phyloP scores from a whole-genome alignment of 2,329 filamentous ascomycete species.

The Pseudocercospora macadamiae region DNA sequence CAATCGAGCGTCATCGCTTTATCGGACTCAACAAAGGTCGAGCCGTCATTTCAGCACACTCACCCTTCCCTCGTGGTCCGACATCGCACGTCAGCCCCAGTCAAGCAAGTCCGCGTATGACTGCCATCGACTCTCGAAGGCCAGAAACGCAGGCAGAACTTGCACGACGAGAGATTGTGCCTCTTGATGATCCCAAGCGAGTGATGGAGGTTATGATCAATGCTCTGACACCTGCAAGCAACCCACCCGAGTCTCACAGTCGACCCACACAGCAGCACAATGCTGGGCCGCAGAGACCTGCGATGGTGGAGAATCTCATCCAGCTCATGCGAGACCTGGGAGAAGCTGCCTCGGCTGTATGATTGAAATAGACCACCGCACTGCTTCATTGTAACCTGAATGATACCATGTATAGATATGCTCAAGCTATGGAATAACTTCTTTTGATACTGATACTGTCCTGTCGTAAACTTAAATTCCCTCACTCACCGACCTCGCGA shows the following conservation, averaged over 20 bases:
- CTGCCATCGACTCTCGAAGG: constrained; percentile 11
- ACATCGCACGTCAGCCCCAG: constrained; percentile 10
- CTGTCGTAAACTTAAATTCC: not conserved
- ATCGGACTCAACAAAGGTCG: constrained; percentile 25
- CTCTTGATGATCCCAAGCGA: constrained; percentile 20
- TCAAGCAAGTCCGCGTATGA: constrained; percentile 11
- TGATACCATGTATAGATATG: constrained; percentile 12
- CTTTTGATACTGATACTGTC: not conserved
- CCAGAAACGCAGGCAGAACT: constrained; percentile 16
- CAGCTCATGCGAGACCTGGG: constrained; percentile 28
- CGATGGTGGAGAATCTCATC: constrained; percentile 27
- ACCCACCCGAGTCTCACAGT: constrained; percentile 15
- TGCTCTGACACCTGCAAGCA: constrained; percentile 23
- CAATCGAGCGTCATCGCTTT: constrained; percentile 26
- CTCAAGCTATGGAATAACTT: not conserved
- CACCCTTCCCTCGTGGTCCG: constrained; percentile 16
- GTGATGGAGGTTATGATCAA: constrained; percentile 28
- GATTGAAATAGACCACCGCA: not conserved
- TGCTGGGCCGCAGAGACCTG: constrained; percentile 22
- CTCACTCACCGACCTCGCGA: constrained; percentile 15
- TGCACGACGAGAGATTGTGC: constrained; percentile 16
- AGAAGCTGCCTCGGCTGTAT: constrained; percentile 24
- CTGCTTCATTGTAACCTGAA: not conserved
- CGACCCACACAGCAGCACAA: not conserved
- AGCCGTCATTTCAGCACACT: constrained; percentile 23